phyloP scores from a whole-genome alignment of 2,329 filamentous ascomycete genomes.

The Magnaporthiopsis poae region DNA sequence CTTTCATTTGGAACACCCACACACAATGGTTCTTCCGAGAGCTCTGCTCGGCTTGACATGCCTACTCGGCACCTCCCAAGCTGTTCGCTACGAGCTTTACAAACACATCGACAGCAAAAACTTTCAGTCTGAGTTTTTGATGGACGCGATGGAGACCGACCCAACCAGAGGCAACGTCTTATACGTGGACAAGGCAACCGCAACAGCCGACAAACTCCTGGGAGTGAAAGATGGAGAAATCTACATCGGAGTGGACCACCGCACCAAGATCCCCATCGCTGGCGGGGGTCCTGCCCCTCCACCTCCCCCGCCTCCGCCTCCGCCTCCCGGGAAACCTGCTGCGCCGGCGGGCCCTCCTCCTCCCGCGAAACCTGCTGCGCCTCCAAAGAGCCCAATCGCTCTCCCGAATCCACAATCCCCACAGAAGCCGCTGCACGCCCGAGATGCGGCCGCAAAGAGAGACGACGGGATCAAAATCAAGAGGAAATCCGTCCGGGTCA shows the following conservation, averaged over 20 bases:
- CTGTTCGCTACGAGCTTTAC: constrained; percentile 31
- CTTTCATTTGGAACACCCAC: too few species aligned
- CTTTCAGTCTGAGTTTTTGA: constrained; percentile 47
- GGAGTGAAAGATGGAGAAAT: constrained; percentile 44
- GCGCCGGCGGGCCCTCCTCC: too few species aligned
- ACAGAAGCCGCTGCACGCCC: too few species aligned
- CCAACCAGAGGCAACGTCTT: constrained; percentile 67
- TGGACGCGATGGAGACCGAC: constrained; percentile 43
- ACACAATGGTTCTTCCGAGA: not conserved
- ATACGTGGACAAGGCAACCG: constrained; percentile 52
- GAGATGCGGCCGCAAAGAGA: too few species aligned
- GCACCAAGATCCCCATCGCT: constrained; percentile 36
- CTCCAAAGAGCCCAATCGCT: too few species aligned
- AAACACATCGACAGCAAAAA: constrained; percentile 41
- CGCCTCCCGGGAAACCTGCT: too few species aligned
- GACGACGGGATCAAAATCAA: not conserved
- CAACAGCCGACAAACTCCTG: constrained; percentile 48
- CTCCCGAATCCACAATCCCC: too few species aligned
- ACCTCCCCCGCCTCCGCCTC: too few species aligned
- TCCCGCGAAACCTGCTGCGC: too few species aligned
- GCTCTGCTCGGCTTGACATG: not conserved
- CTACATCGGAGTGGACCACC: constrained; percentile 61
- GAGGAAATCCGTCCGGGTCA: constrained; percentile 57
- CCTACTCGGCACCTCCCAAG: not conserved
- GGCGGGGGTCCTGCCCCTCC: too few species aligned